phyloP scores from a whole-genome alignment of 2,329 filamentous ascomycete genomes.

The Fusarium pseudonygamai region DNA sequence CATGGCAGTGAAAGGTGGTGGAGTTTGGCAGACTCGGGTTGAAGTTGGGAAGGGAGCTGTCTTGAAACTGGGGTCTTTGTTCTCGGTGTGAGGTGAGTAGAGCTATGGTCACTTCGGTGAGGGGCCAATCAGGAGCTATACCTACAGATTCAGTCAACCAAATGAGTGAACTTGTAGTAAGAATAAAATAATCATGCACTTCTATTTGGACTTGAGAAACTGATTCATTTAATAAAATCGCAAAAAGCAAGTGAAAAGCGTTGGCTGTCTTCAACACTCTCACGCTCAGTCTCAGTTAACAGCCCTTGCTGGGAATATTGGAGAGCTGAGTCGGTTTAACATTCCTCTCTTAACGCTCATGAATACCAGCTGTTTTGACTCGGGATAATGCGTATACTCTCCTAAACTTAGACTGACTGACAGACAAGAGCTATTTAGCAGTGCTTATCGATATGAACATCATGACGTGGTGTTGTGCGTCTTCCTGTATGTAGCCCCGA shows the following conservation, averaged over 20 bases:
- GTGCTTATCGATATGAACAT: too few species aligned
- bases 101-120: slow-evolving; percentile 13
- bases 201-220: not conserved
- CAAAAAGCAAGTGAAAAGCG: not conserved
- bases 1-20: slow-evolving; percentile 50
- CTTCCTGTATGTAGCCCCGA: too few species aligned
- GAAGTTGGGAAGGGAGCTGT: slow-evolving; percentile 30
- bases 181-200: not conserved
- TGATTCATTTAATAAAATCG: not conserved
- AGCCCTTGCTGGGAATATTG: not conserved
- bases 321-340: not conserved
- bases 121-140: slow-evolving; percentile 18
- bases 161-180: not conserved
- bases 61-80: slow-evolving; percentile 27
- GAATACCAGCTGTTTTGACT: not conserved
- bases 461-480: too few species aligned
- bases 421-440: too few species aligned
- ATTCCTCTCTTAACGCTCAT: not conserved
- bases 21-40: slow-evolving; percentile 24
- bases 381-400: not conserved
- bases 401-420: not conserved
- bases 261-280: not conserved
- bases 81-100: slow-evolving; percentile 28
- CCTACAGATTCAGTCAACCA: not conserved
- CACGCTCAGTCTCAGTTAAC: not conserved